phyloP scores from a whole-genome alignment of 345 rosid genomes.

The Linum usitatissimum region DNA sequence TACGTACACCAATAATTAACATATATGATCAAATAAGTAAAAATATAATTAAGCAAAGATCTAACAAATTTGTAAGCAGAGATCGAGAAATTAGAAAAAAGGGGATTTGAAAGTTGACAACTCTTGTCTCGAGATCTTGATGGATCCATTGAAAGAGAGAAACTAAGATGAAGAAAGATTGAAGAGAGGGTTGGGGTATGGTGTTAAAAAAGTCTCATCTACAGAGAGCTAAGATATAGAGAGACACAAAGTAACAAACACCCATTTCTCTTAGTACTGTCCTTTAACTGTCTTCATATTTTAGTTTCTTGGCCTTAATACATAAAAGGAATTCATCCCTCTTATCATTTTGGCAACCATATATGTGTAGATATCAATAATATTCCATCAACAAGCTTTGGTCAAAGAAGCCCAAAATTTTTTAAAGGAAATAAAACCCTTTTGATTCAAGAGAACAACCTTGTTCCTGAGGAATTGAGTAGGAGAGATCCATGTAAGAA shows the following conservation, averaged over 20 bases:
- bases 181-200: not conserved
- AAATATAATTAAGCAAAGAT: not conserved
- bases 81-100: not conserved
- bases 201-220: not conserved
- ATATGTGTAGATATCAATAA: no score
- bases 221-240: not conserved
- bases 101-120: not conserved
- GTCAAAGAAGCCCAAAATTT: not conserved
- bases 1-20: not conserved
- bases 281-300: not conserved
- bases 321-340: not conserved
- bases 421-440: not conserved
- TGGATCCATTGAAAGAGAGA: not conserved
- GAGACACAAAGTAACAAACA: not conserved
- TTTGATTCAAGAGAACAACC: not conserved
- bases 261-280: conserved; percentile 1
- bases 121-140: conserved; percentile 8
- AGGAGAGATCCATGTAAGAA: not conserved
- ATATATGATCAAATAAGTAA: not conserved
- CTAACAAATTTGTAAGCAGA: no score
- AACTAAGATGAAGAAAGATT: not conserved
- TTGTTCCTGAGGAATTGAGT: conserved; percentile 1
- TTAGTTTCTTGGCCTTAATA: not conserved
- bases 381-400: not conserved
- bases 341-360: no score